These are phyloP conservation scores for Cystobasidium slooffiae DNA, from an alignment of 1,284 basidiomycete genomes.

Conservation along the genomic window DNA sequence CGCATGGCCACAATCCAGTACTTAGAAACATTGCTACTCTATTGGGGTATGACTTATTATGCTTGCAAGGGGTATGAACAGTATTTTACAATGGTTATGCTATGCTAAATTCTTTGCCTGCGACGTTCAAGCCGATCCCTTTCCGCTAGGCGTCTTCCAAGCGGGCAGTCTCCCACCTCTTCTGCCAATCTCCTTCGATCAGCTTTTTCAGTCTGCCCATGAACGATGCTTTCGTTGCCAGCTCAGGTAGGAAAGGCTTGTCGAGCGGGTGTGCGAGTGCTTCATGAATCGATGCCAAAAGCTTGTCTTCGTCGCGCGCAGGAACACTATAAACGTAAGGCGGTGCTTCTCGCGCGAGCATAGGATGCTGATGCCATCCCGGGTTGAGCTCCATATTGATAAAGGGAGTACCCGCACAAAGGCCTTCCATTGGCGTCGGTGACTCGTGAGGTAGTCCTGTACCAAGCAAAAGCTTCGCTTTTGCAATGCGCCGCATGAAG, in stretches of 20 bases:
- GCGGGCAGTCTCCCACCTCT: constrained; percentile 10
- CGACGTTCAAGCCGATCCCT: no score
- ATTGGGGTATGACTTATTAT: no score
- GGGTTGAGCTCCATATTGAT: constrained; percentile 21
- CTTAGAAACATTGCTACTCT: no score
- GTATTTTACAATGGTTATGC: no score
- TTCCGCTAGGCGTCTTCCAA: not conserved
- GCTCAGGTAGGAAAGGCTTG: constrained; percentile 20
- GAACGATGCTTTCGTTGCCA: constrained; percentile 21
- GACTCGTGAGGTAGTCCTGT: constrained; percentile 16
- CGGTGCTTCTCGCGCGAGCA: constrained; percentile 6
- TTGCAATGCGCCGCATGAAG: constrained; percentile 24
- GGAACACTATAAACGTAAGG: constrained; percentile 25
- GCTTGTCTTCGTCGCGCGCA: constrained; percentile 8
- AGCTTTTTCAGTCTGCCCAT: constrained; percentile 10
- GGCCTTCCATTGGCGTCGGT: constrained; percentile 27
- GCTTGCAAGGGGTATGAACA: no score
- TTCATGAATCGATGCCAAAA: constrained; percentile 10
- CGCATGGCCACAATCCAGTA: no score
- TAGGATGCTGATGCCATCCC: constrained; percentile 30
- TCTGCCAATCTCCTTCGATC: constrained; percentile 14
- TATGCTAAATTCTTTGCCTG: no score
- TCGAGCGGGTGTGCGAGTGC: constrained; percentile 18
- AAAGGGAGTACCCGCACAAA: constrained; percentile 27
- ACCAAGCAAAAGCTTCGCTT: constrained; percentile 21